These are phyloP conservation scores for Tricladium varicosporioides DNA, from an alignment of 2,329 filamentous ascomycete genomes.

Conservation along the genomic window DNA sequence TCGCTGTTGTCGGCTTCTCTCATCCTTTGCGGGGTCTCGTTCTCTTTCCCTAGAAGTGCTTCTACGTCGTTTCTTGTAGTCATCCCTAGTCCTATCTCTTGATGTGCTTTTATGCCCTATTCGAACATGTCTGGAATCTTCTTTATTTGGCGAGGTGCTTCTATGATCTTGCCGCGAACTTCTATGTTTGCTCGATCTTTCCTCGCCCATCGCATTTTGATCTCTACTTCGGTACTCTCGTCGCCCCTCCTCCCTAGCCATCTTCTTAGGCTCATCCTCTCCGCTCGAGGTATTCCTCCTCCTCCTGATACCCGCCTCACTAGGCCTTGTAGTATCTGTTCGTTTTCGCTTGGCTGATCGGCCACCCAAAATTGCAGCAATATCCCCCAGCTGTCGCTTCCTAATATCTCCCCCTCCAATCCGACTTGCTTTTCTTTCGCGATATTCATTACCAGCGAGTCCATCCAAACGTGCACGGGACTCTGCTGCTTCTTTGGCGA, in stretches of 20 bases:
- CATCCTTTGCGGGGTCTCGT: constrained; percentile 16
- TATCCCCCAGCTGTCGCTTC: constrained; percentile 58
- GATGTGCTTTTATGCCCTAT: constrained; percentile 29
- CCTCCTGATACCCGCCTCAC: constrained; percentile 1
- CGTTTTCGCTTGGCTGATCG: constrained; percentile 25
- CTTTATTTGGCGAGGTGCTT: not conserved
- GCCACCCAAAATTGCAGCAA: constrained; percentile 55
- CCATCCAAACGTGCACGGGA: constrained; percentile 67
- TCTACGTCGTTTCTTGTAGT: constrained; percentile 23
- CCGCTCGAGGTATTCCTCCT: constrained; percentile 18
- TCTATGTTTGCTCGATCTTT: no score
- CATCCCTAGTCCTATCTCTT: constrained; percentile 10
- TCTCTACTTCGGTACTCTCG: no score
- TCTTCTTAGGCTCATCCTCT: not conserved
- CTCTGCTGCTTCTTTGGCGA: constrained; percentile 81
- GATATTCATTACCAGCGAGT: constrained; percentile 49
- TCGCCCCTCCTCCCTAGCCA: not conserved
- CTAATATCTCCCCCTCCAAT: constrained; percentile 52
- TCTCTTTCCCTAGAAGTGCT: constrained; percentile 20
- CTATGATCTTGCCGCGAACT: no score
- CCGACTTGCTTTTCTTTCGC: constrained; percentile 37
- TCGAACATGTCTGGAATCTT: constrained; percentile 32
- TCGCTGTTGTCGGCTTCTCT: constrained; percentile 14
- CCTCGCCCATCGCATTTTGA: no score
- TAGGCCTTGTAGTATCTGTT: constrained; percentile 14